Evolutionary conservation across 441 rosid species (phyloP), one percentile per base, ranked within the genome.

Genomic region (Pelargonium fulgidum): DNA sequence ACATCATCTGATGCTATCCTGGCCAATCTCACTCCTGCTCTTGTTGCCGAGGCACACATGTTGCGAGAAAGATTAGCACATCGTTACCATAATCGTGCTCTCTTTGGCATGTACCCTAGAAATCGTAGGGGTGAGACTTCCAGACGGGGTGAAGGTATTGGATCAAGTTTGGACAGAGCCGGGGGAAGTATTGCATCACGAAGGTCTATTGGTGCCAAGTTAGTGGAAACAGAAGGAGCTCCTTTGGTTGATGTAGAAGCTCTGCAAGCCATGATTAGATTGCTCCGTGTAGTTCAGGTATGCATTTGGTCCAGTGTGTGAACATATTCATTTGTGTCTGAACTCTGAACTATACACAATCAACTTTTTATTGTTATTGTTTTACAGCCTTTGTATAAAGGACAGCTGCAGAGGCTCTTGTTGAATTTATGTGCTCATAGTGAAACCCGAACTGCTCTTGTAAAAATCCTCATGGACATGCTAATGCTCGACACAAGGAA

Each of bases 11-110:
- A 94, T 86, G 97, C 97, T 72, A 86, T 94, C 76, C 96, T 94
- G 77, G 94, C 99, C 72, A 94, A 90, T 85, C 90, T 94, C 77
- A 94, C 99, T 16, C 99, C 99, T 70, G 99, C 97, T 5, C 93
- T 94, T 74, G 97, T 94, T 69, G 96, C 97, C 71, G 99, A 94
- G 91, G 99, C 99, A 64, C 92, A 89, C 81, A 86, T 94, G 99
- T 76, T 94, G 76, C 93, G 99, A 13, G 99, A 94, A 79, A 89
- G 99, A 81, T 89, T 91, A 77, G 99, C 99, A 24, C 88, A 90
- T 80, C 88, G 96, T 64, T 89, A 90, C 80, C 90, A 86, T 75
- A 94, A 89, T 75, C 97, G 91, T 69, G 70, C 90, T 29, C 84
- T 92, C 68, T 87, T 92, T 69, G 99, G 97, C 41, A 92, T 92